Evolutionary conservation across 2,329 filamentous ascomycete genomes (phyloP), one percentile per base, ranked within the genome.

Genomic region (Karstenula rhodostoma): DNA sequence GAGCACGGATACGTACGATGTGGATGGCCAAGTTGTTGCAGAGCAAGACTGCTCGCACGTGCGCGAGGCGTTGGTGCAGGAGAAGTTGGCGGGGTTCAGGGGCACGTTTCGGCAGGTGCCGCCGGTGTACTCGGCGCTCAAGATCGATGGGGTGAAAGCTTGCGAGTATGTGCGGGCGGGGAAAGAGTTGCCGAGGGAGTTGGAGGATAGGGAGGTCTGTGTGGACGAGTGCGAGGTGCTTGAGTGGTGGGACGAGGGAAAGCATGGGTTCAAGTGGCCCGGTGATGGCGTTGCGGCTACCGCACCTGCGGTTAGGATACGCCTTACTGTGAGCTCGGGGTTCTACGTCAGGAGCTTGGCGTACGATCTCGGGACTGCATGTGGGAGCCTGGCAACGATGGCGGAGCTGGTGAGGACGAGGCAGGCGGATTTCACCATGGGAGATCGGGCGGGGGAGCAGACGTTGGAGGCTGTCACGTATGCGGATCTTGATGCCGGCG

Each of bases 281-380:
- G 62, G 61, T 4, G 60, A 64, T 8, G 7, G 56, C 6, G n/a
- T 27, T 8, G 58, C 62, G 1, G 62, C 63, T n/a, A 29, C 56
- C 32, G 64, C 58, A 13, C 70, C 72, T 4, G 71, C 69, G 4
- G 72, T 52, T 2, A 63, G 60, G 13, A 65, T 74, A 2, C 55
- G 60, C 12, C 63, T 75, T 1, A 72, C 63, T 0, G 73, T 75
- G 0, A 69, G 60, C 32, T 74, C 72, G 12, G 73, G 73, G 0
- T 75, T 75, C 60, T 75, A 75, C 27, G 73, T 75, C 0, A 67
- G 73, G 9, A 75, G 73, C 58, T 75, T 75, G 29, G 72, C 70
- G 25, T 67, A 74, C 40, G 72, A 75, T 60, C 62, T 75, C 1
- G 73, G 73, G 7, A 47, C 70, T 15, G 67, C 65, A 2, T 74